Evolutionary conservation across 768 basidiomycete species (phyloP).

Genomic region (Boletus vinaceobasis): DNA sequence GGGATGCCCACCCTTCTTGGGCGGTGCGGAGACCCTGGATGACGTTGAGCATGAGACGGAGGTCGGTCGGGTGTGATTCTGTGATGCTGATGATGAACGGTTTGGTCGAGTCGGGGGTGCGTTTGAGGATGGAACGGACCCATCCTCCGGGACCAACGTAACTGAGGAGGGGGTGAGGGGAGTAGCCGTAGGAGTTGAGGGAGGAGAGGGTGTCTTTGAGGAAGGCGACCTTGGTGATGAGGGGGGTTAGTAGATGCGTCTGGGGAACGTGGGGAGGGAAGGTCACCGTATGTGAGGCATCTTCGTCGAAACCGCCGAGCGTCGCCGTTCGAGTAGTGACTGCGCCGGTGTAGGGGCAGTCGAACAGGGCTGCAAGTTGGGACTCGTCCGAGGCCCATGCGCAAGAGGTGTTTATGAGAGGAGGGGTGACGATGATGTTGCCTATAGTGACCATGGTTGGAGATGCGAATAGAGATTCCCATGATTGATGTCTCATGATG

Average conservation of each 20-base stretch:
- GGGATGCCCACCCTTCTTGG: conserved; percentile 32
- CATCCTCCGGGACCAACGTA: conserved; percentile 53
- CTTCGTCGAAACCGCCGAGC: conserved; percentile 65
- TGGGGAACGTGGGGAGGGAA: not conserved
- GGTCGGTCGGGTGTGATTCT: conserved; percentile 49
- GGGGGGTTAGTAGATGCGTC: conserved; percentile 2
- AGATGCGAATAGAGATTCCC: not conserved
- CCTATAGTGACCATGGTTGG: conserved; percentile 54
- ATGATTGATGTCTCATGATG: not conserved
- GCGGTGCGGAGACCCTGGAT: conserved; percentile 56
- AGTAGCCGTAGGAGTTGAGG: conserved; percentile 86
- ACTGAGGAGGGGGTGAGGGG: conserved; percentile 63
- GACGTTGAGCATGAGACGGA: conserved; percentile 52
- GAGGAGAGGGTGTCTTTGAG: conserved; percentile 50
- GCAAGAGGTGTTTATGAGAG: conserved; percentile 76
- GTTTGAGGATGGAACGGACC: conserved; percentile 45
- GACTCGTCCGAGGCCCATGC: conserved; percentile 72
- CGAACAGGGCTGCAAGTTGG: conserved; percentile 65
- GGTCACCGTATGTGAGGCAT: conserved; percentile 54
- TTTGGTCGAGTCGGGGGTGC: conserved; percentile 39
- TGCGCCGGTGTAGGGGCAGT: conserved; percentile 67
- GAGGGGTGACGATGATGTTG: conserved; percentile 53
- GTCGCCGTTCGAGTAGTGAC: conserved; percentile 81
- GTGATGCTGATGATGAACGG: conserved; percentile 83
- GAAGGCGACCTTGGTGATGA: conserved; percentile 54